phyloP scores from a whole-genome alignment of 108 stramenopile genomes.

The Mayamaea pseudoterrestris region DNA sequence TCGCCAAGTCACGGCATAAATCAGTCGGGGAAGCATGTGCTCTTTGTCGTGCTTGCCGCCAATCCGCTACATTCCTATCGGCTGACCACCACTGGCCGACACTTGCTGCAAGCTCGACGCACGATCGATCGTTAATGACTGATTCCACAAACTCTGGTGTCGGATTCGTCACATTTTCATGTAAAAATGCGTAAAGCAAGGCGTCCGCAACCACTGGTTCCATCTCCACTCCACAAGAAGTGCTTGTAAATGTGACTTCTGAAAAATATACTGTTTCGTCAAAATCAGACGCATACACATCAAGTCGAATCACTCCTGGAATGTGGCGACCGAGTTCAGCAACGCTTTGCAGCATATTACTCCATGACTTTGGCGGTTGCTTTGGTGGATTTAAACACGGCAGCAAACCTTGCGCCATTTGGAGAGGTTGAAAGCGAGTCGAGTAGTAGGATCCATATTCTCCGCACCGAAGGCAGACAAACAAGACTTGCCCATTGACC shows the following conservation, averaged over 20 bases:
- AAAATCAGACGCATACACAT: constrained; percentile 4
- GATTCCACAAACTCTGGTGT: neutral
- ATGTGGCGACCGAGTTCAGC: neutral
- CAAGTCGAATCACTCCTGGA: constrained; percentile 1
- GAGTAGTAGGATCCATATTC: constrained; percentile 2
- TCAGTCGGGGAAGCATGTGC: no score
- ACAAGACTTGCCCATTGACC: constrained; percentile 1
- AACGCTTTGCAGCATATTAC: neutral
- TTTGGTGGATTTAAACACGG: no score
- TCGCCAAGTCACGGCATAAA: no score
- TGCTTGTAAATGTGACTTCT: constrained; percentile 4
- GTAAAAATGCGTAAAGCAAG: neutral
- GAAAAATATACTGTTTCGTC: constrained; percentile 9
- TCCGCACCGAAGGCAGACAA: constrained; percentile 6
- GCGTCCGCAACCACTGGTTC: constrained; percentile 6
- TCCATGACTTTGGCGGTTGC: constrained; percentile 6
- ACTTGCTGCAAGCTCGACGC: neutral
- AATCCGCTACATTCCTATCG: no score
- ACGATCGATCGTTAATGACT: neutral
- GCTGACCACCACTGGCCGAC: no score
- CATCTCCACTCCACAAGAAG: neutral
- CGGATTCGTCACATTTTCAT: neutral
- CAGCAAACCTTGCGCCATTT: neutral
- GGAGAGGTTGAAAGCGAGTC: constrained; percentile 3
- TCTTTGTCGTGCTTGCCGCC: no score